A percentile compares a stretch with the other conserved stretches of the same genome.
These are phyloP conservation scores for Thymus mandschuricus DNA, from an alignment of 257 asterid species.

Conservation along the genomic window DNA sequence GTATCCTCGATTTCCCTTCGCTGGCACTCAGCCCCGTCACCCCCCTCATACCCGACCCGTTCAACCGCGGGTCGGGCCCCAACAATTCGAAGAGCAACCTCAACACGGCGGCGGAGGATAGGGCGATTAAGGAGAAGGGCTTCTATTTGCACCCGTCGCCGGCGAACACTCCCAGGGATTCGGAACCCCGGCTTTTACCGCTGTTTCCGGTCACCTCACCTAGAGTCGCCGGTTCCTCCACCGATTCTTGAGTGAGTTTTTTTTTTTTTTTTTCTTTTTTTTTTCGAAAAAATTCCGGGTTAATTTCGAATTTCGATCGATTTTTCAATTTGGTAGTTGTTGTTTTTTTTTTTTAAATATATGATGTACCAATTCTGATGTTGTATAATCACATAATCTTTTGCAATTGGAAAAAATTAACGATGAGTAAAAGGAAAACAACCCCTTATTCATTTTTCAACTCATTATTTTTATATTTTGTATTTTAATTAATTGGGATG, in stretches of 20 bases:
- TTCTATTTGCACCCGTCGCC: constrained; percentile 89
- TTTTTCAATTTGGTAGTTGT: constrained; percentile 21
- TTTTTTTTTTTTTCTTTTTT: background rate
- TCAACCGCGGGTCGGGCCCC: constrained; percentile 46
- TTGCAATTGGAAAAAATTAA: constrained; percentile 31
- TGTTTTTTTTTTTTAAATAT: constrained; percentile 22
- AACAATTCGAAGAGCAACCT: constrained; percentile 34
- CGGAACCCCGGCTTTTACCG: constrained; percentile 87
- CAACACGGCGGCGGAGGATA: constrained; percentile 72
- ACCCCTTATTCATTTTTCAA: constrained; percentile 30
- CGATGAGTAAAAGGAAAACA: constrained; percentile 21
- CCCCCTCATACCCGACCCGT: constrained; percentile 88
- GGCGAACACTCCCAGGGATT: constrained; percentile 74
- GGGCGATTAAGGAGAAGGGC: constrained; percentile 74
- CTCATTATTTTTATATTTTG: background rate
- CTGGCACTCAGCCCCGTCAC: constrained; percentile 90
- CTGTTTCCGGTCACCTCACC: constrained; percentile 88
- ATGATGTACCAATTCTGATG: constrained; percentile 44
- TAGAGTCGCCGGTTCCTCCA: constrained; percentile 57
- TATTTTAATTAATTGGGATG: background rate
- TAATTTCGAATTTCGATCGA: background rate
- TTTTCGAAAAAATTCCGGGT: no score
- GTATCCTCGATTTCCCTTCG: constrained; percentile 87
- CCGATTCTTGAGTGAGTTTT: constrained; percentile 51
- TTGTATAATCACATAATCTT: constrained; percentile 48